phyloP scores from a whole-genome alignment of 2,329 filamentous ascomycete species.

The Gliomastix tumulicola region DNA sequence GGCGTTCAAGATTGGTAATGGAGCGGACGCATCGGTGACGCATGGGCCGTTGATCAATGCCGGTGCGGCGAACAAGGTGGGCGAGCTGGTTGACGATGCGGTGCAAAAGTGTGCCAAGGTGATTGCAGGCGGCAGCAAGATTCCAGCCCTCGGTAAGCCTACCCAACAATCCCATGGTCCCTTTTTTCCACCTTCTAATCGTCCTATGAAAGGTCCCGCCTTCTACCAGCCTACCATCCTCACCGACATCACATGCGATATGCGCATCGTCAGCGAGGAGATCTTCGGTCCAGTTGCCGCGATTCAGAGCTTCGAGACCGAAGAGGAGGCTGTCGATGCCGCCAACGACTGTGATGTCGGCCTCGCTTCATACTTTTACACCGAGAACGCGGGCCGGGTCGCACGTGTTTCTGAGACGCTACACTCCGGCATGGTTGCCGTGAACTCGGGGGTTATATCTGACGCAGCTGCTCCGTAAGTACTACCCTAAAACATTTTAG shows the following conservation, averaged over 20 bases:
- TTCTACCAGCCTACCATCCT: slow-evolving; percentile 66
- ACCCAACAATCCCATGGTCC: no score
- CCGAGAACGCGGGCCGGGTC: slow-evolving; percentile 28
- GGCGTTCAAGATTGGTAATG: slow-evolving; percentile 61
- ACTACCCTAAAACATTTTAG: slow-evolving; percentile 12
- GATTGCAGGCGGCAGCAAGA: slow-evolving; percentile 41
- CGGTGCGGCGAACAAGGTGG: slow-evolving; percentile 56
- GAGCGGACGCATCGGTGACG: slow-evolving; percentile 48
- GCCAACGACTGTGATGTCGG: slow-evolving; percentile 66
- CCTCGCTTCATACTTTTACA: slow-evolving; percentile 71
- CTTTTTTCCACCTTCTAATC: no score
- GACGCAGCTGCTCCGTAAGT: slow-evolving; percentile 17
- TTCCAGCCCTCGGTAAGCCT: slow-evolving; percentile 51
- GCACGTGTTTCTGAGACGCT: slow-evolving; percentile 39
- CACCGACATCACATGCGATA: slow-evolving; percentile 57
- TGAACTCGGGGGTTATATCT: slow-evolving; percentile 45
- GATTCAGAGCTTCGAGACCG: slow-evolving; percentile 62
- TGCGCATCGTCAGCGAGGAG: slow-evolving; percentile 63
- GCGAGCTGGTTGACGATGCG: slow-evolving; percentile 56
- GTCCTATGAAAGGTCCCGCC: slow-evolving; percentile 6
- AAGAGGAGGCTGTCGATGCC: slow-evolving; percentile 62
- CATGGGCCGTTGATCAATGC: slow-evolving; percentile 62
- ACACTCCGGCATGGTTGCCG: slow-evolving; percentile 60
- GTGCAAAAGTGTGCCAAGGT: slow-evolving; percentile 49
- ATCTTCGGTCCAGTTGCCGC: slow-evolving; percentile 71